Base-by-base conservation (phyloP, 768 basidiomycete species). In the Boletus pseudopeckii region DNA sequence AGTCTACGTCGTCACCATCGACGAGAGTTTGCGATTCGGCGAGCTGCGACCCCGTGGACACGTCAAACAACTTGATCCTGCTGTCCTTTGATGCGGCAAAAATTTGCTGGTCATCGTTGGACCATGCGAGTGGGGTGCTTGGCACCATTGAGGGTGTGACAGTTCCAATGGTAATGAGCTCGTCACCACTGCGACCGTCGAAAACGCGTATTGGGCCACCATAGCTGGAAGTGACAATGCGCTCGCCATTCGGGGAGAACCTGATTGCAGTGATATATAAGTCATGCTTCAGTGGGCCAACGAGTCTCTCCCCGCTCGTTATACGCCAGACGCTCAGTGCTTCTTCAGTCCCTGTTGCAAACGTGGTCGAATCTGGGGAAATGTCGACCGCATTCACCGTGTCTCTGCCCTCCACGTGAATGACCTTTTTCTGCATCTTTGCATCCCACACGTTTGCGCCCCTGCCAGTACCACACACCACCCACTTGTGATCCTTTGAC, bases 331-430 rank as follows among this genome's bases (percentile, higher is more conserved):
- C 2, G 4, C n/a, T 37, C 37, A 17, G 7, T 26, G 6, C 28
- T 14, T 34, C 14, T 5, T 34, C 34, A 17, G 34, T 38, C 37
- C 37, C 37, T 0, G 37, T 18, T 10, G 37, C 37, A 5, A 38
- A 38, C 37, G 10, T 10, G n/a, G n/a, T 38, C 10, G 37, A n/a
- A 10, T 38, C 37, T 5, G 37, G 37, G n/a, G 37, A 38, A 17
- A 38, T 4, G 8, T 38, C n/a, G 0, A 38, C 17, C 7, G 37
- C 37, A 4, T 0, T 0, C n/a, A n/a, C 37, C 1, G 2, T 1
- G 8, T n/a, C 5, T n/a, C 0, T 5, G 17, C 37, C 8, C 37
- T 37, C 17, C 8, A 37, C 37, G 0, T n/a, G 17, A 17, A 28
- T 9, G 8, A 28, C 8, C 28, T 28, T 28, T 28, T 28, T 9